Evolutionary conservation across 164 flowering plant species (phyloP), one percentile per base, ranked within the genome.

Genomic region (Kalanchoe fedtschenkoi): DNA sequence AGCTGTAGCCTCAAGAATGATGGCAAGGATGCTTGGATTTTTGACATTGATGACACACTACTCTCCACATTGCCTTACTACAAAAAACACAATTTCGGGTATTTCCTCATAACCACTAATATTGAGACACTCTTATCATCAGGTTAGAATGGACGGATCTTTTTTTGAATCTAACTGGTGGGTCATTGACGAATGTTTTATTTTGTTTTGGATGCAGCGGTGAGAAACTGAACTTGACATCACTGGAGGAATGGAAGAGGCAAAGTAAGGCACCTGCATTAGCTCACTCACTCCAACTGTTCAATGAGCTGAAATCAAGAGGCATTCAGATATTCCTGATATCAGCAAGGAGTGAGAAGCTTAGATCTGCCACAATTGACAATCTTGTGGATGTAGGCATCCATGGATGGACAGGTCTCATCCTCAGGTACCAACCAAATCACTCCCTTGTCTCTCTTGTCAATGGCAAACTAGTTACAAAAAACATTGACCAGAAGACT

Each of bases 21-120:
- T 65, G 88, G 81, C 0, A 70, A 64, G 32, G 91, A 85, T 67
- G 89, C 91, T 1, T 88, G 91, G 91, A 75, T 88, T 53, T 88
- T 88, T 30, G 88, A 85, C 32, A 63, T 85, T 14, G 91, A 88
- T 65, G 89, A 85, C 24, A 84, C 91, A 0, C 78, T 85, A 16
- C 67, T 88, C 9, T 83, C 96, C 14, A 80, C 83, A 21, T 63
- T 82, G 14, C 86, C 96, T 72, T 85, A 79, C 74, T 84, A 58
- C 72, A 83, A 78, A 77, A 76, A 77, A 6, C 83, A 84, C 66
- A 70, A 72, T 47, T 83, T 65, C 54, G 88, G 95, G 95, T 83
- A 75, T 35, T 26, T 29, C 34, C 51, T 21, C n/a, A 39, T 46
- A 8, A 16, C 61, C n/a, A 4, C 39, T 58, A 32, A 22, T 58